Evolutionary conservation across 192 early-diverging fungal genomes (phyloP), one percentile per base, ranked within the genome.

Genomic region (Coemansia umbellata): DNA sequence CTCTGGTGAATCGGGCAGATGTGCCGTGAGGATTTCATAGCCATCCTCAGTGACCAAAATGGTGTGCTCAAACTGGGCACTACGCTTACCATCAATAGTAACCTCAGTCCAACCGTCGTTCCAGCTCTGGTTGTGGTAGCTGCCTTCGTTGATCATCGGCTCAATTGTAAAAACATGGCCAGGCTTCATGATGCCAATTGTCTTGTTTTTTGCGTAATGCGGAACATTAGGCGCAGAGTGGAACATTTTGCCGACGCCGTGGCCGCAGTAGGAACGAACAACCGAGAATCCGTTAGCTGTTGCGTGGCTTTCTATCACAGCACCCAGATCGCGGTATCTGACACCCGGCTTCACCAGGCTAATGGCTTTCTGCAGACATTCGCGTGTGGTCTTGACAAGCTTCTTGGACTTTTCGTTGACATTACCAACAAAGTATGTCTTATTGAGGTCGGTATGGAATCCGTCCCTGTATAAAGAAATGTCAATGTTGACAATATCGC

Each of bases 111-210:
- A 97, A 58, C 79, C 67, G 50, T 91, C 88, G 13, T 82, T 76
- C 88, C 87, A 89, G 26, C 82, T 82, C 60, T 81, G 77, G 47
- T 91, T 86, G 31, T 76, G 51, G 74, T 73, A 84, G 18, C n/a
- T 36, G 42, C 94, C 94, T 52, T 91, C 91, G 54, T 87, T 90
- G 75, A 99, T 97, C 94, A 97, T 97, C n/a, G 94, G 97, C 72
- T 99, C 97, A 47, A 99, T 99, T 10, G 96, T 99, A 59, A 99
- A 99, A 36, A 84, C 80, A 56, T 97, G 93, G 22, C 96, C 96
- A 18, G 89, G 78, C 76, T 95, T 95, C 87, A 97, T 93, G 2
- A 90, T 82, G 22, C 97, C 97, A 40, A 96, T 82, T 2, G 94
- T 91, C 81, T 96, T 96, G 78, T 97, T 97, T 45, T 87, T 86